Evolutionary conservation across 2,329 filamentous ascomycete genomes (phyloP).

Genomic region (Fusarium sp.): DNA sequence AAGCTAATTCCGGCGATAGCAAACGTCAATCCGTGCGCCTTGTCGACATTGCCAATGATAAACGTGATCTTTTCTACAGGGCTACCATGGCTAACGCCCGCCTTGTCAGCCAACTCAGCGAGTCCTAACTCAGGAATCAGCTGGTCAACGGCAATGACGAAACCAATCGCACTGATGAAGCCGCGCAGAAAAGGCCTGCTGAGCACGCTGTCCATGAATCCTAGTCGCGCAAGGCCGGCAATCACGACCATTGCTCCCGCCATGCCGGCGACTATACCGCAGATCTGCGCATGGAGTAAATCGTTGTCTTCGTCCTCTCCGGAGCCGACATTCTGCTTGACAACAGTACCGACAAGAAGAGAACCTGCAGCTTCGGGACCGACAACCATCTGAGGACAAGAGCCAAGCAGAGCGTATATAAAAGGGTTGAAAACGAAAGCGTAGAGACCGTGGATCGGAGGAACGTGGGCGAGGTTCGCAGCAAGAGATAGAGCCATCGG

Average conservation of each 20-base stretch:
- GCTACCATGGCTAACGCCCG: constrained; percentile 82
- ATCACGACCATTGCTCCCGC: constrained; percentile 90
- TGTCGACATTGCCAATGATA: constrained; percentile 73
- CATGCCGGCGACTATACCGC: constrained; percentile 88
- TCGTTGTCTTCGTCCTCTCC: constrained; percentile 74
- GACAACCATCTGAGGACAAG: constrained; percentile 91
- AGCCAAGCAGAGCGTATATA: constrained; percentile 90
- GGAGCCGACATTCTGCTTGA: constrained; percentile 79
- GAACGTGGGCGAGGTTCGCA: constrained; percentile 90
- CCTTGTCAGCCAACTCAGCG: constrained; percentile 70
- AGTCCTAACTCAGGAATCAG: constrained; percentile 91
- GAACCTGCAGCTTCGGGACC: constrained; percentile 96
- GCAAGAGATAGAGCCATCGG: constrained; percentile 96
- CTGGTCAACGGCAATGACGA: constrained; percentile 96
- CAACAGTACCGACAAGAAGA: constrained; percentile 86
- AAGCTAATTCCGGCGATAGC: constrained; percentile 84
- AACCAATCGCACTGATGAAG: constrained; percentile 96
- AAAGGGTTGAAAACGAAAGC: constrained; percentile 93
- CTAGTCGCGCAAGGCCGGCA: constrained; percentile 85
- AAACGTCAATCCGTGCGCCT: constrained; percentile 80
- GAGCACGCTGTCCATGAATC: constrained; percentile 93
- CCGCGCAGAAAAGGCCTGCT: constrained; percentile 92
- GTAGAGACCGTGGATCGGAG: constrained; percentile 93
- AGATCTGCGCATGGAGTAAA: constrained; percentile 80
- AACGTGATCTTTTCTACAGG: constrained; percentile 89